Evolutionary conservation across 2,329 filamentous ascomycete species (phyloP).

Genomic region (Aspergillus clavatus): DNA sequence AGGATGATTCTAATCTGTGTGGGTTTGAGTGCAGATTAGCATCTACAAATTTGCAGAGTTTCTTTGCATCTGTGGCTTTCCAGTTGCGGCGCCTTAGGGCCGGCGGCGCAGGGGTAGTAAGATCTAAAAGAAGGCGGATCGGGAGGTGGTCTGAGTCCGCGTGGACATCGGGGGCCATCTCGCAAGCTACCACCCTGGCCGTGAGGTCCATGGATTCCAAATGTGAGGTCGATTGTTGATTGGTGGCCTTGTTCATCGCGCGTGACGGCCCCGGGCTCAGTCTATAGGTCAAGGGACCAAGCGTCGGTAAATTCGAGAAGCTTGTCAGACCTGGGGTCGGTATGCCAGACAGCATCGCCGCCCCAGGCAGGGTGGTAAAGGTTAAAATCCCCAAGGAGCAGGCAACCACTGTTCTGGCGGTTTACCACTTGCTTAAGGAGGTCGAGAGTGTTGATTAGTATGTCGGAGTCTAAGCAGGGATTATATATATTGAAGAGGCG

Average conservation of each 20-base stretch:
- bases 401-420: constrained; percentile 11
- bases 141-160: constrained; percentile 20
- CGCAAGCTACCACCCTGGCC: constrained; percentile 7
- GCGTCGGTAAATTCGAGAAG: not conserved
- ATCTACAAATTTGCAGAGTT: not conserved
- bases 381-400: constrained; percentile 19
- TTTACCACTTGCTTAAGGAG: not conserved
- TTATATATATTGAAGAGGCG: no score
- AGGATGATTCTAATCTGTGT: not conserved
- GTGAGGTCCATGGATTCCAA: constrained; percentile 4
- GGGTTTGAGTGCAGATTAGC: constrained; percentile 2
- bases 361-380: constrained; percentile 18
- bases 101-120: not conserved
- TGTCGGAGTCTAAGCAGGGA: constrained; percentile 7
- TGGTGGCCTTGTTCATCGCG: constrained; percentile 7
- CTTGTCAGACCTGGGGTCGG: constrained; percentile 2
- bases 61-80: not conserved
- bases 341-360: no score
- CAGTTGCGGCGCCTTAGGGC: not conserved
- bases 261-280: constrained; percentile 9
- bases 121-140: not conserved
- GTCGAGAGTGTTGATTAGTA: not conserved
- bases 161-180: constrained; percentile 15
- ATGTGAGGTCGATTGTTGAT: constrained; percentile 18
- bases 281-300: constrained; percentile 1